phyloP scores from a whole-genome alignment of 2,329 filamentous ascomycete genomes.

The Calonectria multiphialidica region DNA sequence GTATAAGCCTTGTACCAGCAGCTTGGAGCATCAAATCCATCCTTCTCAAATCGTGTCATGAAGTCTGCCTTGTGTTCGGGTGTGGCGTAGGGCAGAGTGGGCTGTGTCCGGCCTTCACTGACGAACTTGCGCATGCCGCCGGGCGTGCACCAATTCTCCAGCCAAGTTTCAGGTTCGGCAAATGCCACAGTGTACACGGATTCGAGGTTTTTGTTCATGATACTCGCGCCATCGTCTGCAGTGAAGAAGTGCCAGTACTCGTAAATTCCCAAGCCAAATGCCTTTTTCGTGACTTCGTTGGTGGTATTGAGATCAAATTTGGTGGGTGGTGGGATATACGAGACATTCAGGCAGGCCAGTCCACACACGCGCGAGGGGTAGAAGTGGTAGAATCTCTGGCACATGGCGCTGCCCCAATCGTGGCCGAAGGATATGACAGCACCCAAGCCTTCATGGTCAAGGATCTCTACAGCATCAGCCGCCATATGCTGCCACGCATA shows the following conservation, averaged over 20 bases:
- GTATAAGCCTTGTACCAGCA: neutral
- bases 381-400: neutral
- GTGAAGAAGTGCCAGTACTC: neutral
- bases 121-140: neutral
- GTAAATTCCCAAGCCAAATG: neutral
- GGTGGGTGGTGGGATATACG: neutral
- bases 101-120: neutral
- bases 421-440: neutral
- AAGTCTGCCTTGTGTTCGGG: neutral
- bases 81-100: neutral
- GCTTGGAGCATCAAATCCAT: neutral
- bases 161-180: neutral
- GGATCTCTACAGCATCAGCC: neutral
- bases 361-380: neutral
- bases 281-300: neutral
- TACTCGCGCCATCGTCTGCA: neutral
- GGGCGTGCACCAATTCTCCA: neutral
- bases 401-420: neutral
- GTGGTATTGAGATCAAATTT: neutral
- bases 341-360: neutral
- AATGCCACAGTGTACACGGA: neutral
- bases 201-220: neutral
- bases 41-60: neutral
- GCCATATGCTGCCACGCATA: conserved; percentile 46
- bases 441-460: neutral